Conservation (phyloP, 495 filamentous ascomycete species). For the Aspergillus egyptiacus region DNA sequence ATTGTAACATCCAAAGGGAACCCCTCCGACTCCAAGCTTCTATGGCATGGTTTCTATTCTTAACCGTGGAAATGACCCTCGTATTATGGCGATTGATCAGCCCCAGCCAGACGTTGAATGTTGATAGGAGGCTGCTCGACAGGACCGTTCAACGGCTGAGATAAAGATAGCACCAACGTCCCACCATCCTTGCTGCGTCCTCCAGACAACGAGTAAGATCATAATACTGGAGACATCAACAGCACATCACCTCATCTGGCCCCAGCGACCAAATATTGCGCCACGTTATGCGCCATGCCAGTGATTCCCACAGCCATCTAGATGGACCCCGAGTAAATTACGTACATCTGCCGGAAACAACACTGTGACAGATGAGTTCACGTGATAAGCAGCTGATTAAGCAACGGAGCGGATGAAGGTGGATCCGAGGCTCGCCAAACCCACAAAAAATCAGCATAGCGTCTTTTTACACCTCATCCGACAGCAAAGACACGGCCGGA, state of each 20-base stretch:
- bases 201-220: slow-evolving; percentile 1
- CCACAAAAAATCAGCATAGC: slow-evolving; percentile 22
- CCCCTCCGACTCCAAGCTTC: not conserved
- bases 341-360: slow-evolving; percentile 1
- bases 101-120: not conserved
- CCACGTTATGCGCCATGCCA: not conserved
- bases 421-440: slow-evolving; percentile 20
- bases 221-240: not conserved
- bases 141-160: not conserved
- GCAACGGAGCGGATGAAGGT: slow-evolving; percentile 14
- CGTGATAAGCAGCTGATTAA: slow-evolving; percentile 8
- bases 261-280: not conserved
- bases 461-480: slow-evolving; percentile 14
- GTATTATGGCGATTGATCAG: not conserved
- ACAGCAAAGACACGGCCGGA: slow-evolving; percentile 30
- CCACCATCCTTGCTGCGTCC: slow-evolving; percentile 5
- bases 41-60: not conserved
- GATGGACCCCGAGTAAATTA: not conserved
- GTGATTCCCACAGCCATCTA: not conserved
- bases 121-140: slow-evolving; percentile 1
- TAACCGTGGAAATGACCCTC: not conserved
- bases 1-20: not conserved
- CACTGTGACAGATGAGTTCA: not conserved
- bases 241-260: slow-evolving; percentile 4
- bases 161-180: slow-evolving; percentile 10